Conservation (phyloP, 176 grass and related monocot species). For the Triticum monococcum region DNA sequence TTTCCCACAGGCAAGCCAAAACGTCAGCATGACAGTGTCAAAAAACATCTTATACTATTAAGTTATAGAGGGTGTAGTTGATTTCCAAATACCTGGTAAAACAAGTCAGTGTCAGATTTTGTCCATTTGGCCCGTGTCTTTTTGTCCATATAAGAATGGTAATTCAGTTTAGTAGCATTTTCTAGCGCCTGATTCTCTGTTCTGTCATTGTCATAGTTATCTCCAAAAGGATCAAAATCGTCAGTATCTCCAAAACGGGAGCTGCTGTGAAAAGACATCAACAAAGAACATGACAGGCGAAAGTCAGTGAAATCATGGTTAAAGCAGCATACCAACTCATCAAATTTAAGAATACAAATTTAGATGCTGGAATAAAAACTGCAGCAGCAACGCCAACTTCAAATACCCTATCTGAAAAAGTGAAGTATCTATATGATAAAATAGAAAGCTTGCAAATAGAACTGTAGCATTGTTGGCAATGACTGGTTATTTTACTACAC, state of each 20-base stretch:
- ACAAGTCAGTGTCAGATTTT: slow-evolving; percentile 77
- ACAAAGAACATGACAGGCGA: neutral
- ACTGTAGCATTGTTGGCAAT: neutral
- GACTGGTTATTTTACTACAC: neutral
- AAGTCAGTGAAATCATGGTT: neutral
- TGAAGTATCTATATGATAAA: neutral
- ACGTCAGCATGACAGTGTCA: neutral
- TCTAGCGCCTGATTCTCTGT: slow-evolving; percentile 5
- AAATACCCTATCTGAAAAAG: slow-evolving; percentile 10
- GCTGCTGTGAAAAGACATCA: slow-evolving; percentile 16
- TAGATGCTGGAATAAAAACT: neutral
- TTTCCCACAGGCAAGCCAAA: neutral
- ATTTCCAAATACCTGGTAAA: slow-evolving; percentile 78
- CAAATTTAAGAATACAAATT: neutral
- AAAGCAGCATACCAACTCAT: neutral
- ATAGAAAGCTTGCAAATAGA: slow-evolving; percentile 1
- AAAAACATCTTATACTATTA: too few relatives aligned
- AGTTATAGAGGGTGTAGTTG: neutral
- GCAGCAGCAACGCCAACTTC: neutral
- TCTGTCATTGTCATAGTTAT: slow-evolving; percentile 22
- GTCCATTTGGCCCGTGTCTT: slow-evolving; percentile 55
- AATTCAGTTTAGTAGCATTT: slow-evolving; percentile 70
- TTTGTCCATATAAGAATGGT: slow-evolving; percentile 84
- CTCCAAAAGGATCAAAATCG: slow-evolving; percentile 43
- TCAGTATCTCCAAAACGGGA: slow-evolving; percentile 17